These are phyloP conservation scores for Cadophora sp. DNA, from an alignment of 2,329 filamentous ascomycete genomes.

Conservation along the genomic window DNA sequence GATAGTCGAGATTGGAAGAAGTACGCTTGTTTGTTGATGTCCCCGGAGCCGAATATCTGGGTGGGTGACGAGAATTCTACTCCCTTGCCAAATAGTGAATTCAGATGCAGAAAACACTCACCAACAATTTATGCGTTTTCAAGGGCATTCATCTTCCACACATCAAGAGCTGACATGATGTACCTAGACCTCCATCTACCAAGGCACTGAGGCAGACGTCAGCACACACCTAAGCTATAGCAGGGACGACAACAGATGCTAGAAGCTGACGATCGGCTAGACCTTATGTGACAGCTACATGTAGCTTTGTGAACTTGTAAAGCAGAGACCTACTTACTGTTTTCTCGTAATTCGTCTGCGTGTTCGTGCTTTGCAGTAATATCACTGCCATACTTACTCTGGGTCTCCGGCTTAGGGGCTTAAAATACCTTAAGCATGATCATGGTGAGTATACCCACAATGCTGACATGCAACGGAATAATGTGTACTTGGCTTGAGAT, in stretches of 20 bases:
- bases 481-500: too few relatives aligned
- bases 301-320: not conserved
- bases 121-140: not conserved
- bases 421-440: too few relatives aligned
- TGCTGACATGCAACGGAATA: too few relatives aligned
- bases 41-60: not conserved
- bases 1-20: not conserved
- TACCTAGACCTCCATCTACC: not conserved
- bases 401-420: too few relatives aligned
- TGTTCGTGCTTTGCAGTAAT: too few relatives aligned
- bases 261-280: not conserved
- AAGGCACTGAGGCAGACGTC: not conserved
- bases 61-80: not conserved
- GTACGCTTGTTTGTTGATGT: not conserved
- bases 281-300: slow-evolving; percentile 2
- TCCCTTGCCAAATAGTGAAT: not conserved
- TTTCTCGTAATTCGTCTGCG: too few relatives aligned
- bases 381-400: too few relatives aligned
- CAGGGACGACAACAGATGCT: slow-evolving; percentile 4
- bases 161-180: not conserved
- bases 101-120: not conserved
- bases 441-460: too few relatives aligned
- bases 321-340: too few relatives aligned
- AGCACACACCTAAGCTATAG: not conserved
- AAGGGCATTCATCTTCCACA: not conserved